Evolutionary conservation across 2,329 filamentous ascomycete genomes (phyloP).

Genomic region (Nemania sp.): DNA sequence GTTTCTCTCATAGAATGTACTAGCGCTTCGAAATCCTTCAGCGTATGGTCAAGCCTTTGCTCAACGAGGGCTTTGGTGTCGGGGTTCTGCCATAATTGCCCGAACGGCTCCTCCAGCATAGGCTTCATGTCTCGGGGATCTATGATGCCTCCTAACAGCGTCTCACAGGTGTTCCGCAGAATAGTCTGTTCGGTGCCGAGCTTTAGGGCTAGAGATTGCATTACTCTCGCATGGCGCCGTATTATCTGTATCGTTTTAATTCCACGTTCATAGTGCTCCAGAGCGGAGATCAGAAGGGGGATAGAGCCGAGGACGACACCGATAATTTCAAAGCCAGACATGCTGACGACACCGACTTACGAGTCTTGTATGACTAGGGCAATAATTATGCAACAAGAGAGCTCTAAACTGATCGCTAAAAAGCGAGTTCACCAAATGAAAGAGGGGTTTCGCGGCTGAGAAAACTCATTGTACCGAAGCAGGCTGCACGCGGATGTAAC

Average conservation of each 20-base stretch:
- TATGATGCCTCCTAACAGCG: slow-evolving; percentile 37
- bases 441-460: too few species aligned
- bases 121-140: slow-evolving; percentile 31
- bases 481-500: too few species aligned
- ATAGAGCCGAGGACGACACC: slow-evolving; percentile 34
- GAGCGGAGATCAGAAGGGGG: slow-evolving; percentile 30
- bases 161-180: slow-evolving; percentile 40
- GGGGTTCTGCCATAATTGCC: slow-evolving; percentile 35
- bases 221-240: slow-evolving; percentile 31
- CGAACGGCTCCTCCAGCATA: slow-evolving; percentile 40
- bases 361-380: not conserved
- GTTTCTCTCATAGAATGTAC: slow-evolving; percentile 34
- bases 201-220: slow-evolving; percentile 30
- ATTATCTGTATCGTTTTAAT: slow-evolving; percentile 27
- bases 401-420: too few species aligned
- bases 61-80: slow-evolving; percentile 29
- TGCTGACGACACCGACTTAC: slow-evolving; percentile 2
- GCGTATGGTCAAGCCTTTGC: slow-evolving; percentile 28
- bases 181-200: slow-evolving; percentile 37
- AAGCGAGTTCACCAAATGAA: too few species aligned
- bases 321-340: slow-evolving; percentile 35
- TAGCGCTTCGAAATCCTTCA: slow-evolving; percentile 32
- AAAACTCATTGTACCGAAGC: too few species aligned
- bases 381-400: too few species aligned
- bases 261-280: slow-evolving; percentile 33